Conservation (phyloP, 306 rosid species). For the Gastrolobium bilobum region DNA sequence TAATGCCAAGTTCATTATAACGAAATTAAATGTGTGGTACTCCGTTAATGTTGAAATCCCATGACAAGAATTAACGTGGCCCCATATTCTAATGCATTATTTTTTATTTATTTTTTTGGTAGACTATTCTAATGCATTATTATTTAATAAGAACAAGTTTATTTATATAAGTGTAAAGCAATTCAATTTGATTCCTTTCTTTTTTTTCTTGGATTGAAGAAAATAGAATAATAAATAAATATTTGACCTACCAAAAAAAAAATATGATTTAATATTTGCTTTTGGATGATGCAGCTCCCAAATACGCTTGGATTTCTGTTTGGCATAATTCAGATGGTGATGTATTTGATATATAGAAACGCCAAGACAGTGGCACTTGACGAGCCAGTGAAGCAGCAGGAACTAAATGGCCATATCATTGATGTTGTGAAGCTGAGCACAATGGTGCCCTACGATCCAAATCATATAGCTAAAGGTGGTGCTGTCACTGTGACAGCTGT, state of each 20-base stretch:
- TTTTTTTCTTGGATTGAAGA: neutral
- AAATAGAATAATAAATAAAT: no score
- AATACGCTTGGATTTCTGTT: conserved; percentile 83
- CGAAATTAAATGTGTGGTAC: conserved; percentile 5
- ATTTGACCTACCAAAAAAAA: neutral
- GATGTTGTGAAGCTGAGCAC: conserved; percentile 66
- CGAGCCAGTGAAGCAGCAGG: conserved; percentile 66
- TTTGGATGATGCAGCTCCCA: conserved; percentile 71
- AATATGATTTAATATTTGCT: conserved; percentile 3
- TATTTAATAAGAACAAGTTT: neutral
- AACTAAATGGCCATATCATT: conserved; percentile 67
- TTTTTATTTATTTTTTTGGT: no score
- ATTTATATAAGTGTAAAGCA: neutral
- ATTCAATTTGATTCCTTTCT: neutral
- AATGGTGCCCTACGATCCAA: conserved; percentile 52
- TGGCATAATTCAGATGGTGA: conserved; percentile 84
- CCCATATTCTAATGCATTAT: neutral
- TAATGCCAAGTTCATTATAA: neutral
- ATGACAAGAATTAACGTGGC: neutral
- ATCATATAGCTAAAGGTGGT: conserved; percentile 12
- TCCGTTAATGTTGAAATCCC: conserved; percentile 18
- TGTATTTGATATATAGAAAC: conserved; percentile 72
- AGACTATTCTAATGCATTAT: neutral
- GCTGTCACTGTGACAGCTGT: conserved; percentile 28
- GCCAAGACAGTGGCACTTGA: conserved; percentile 40